Percentiles rank a stretch among this genome's conserved stretches.
phyloP scores from a whole-genome alignment of 78 protist species.

The Thecamonas trahens region DNA sequence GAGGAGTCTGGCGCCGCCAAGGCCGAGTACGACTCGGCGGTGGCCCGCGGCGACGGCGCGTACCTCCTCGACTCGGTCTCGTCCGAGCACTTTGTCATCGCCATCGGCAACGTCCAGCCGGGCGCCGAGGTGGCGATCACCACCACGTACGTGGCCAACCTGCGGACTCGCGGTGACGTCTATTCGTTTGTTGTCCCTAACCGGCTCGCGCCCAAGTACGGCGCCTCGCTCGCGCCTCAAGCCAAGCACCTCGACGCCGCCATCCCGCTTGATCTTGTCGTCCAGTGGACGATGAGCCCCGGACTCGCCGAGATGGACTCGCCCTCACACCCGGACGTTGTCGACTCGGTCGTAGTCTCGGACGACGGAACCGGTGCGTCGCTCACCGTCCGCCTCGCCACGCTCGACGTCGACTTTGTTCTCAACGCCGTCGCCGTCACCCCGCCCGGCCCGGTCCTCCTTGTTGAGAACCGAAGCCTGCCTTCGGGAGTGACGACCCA shows the following conservation, averaged over 20 bases:
- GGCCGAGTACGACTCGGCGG: slow-evolving; percentile 10
- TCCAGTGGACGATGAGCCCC: slow-evolving; percentile 17
- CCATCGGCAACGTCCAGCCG: slow-evolving; percentile 81
- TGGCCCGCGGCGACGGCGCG: slow-evolving; percentile 15
- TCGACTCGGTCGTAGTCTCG: too few species aligned
- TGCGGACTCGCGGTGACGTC: slow-evolving; percentile 40
- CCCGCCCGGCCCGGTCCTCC: too few species aligned
- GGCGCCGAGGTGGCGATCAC: slow-evolving; percentile 22
- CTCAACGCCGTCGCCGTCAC: too few species aligned
- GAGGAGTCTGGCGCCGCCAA: too few species aligned
- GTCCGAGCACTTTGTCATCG: slow-evolving; percentile 67
- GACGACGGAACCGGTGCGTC: too few species aligned
- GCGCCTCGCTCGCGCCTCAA: background rate
- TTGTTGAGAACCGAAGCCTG: too few species aligned
- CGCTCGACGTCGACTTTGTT: too few species aligned
- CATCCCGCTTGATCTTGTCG: slow-evolving; percentile 19
- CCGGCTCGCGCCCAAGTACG: slow-evolving; percentile 52
- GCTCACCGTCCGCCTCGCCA: too few species aligned
- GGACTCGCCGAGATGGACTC: slow-evolving; percentile 6
- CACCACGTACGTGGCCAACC: slow-evolving; percentile 59
- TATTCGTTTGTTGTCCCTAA: slow-evolving; percentile 65
- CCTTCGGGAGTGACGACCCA: slow-evolving; percentile 53
- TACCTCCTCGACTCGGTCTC: slow-evolving; percentile 18
- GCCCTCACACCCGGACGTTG: slow-evolving; percentile 10
- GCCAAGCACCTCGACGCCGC: background rate